Evolutionary conservation across 306 rosid species (phyloP).

Genomic region (Vigna hirtella): DNA sequence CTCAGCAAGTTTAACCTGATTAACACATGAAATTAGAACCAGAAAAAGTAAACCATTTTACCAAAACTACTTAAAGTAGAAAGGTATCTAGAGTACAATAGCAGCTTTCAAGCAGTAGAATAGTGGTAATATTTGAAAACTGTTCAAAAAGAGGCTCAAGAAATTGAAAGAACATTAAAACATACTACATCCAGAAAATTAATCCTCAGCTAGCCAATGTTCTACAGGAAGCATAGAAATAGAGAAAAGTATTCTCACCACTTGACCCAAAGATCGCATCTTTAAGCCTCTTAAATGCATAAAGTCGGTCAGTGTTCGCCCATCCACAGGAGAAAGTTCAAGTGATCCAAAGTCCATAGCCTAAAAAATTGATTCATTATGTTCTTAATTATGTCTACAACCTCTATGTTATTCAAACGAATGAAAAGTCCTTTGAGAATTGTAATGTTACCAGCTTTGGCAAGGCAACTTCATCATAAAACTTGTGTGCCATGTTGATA

Average conservation of each 20-base stretch:
- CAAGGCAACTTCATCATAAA: constrained; percentile 86
- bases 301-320: constrained; percentile 95
- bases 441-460: constrained; percentile 85
- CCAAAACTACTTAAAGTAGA: constrained; percentile 2
- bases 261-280: constrained; percentile 88
- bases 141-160: background rate
- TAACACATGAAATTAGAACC: constrained; percentile 48
- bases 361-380: constrained; percentile 53
- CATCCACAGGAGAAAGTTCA: constrained; percentile 99
- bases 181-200: background rate
- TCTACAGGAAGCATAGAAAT: background rate
- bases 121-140: constrained; percentile 8
- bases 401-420: constrained; percentile 7
- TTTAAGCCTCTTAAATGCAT: constrained; percentile 95
- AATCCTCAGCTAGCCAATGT: constrained; percentile 15
- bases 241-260: constrained; percentile 64
- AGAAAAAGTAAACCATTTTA: constrained; percentile 16
- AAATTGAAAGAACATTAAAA: constrained; percentile 25
- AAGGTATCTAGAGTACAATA: constrained; percentile 6
- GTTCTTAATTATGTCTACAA: constrained; percentile 43
- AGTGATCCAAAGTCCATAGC: constrained; percentile 92
- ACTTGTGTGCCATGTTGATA: constrained; percentile 70
- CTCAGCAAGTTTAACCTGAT: constrained; percentile 88
- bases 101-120: constrained; percentile 2
- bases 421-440: constrained; percentile 21